Conservation (phyloP, 192 early-diverging fungal genomes). For the Radiomyces spectabilis region DNA sequence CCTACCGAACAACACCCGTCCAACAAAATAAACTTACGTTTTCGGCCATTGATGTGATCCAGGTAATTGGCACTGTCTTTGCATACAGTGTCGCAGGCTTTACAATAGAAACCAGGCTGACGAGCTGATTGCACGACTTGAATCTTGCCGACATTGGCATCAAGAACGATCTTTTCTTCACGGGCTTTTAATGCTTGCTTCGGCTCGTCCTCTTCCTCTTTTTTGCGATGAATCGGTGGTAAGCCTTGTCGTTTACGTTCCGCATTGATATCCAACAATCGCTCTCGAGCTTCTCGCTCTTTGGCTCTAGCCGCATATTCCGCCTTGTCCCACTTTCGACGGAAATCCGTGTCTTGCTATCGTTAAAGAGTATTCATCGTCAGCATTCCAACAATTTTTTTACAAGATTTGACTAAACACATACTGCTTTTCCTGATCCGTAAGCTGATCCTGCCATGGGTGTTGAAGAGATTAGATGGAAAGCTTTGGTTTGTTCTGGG, state of each 20-base stretch:
- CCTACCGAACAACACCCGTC: no score
- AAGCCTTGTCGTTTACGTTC: slow-evolving; percentile 30
- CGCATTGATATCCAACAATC: slow-evolving; percentile 23
- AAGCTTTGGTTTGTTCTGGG: no score
- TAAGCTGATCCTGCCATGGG: no score
- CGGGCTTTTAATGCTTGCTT: slow-evolving; percentile 28
- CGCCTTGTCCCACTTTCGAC: slow-evolving; percentile 35
- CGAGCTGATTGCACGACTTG: slow-evolving; percentile 62
- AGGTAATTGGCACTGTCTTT: slow-evolving; percentile 88
- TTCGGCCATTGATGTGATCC: slow-evolving; percentile 88
- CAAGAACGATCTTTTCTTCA: slow-evolving; percentile 58
- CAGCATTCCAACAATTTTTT: no score
- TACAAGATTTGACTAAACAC: no score
- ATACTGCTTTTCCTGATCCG: no score
- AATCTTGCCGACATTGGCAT: slow-evolving; percentile 71
- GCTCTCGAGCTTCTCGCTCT: slow-evolving; percentile 21
- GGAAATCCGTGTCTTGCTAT: slow-evolving; percentile 35
- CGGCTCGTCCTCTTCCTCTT: slow-evolving; percentile 9
- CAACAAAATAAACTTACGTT: slow-evolving; percentile 71
- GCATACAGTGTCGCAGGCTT: slow-evolving; percentile 77
- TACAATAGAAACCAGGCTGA: slow-evolving; percentile 91
- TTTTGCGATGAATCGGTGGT: slow-evolving; percentile 12
- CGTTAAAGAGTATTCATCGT: no score
- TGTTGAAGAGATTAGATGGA: no score
- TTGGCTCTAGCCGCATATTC: slow-evolving; percentile 32